Base-by-base conservation (phyloP, 2,329 filamentous ascomycete genomes). In the Trichophyton rubrum region DNA sequence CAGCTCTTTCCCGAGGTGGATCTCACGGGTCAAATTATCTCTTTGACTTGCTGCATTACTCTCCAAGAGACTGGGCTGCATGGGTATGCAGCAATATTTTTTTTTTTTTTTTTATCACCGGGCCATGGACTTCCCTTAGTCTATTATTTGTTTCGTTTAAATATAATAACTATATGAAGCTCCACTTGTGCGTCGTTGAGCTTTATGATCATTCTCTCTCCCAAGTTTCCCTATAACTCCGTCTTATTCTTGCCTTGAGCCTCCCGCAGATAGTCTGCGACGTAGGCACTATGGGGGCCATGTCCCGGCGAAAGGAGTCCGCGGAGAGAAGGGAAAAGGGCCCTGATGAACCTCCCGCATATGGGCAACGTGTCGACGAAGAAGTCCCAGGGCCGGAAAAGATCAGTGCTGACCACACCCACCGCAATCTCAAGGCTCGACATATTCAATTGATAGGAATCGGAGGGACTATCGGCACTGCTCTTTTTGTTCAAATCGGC, bases 391-490 rank as follows among this genome's bases (percentile, higher is more conserved):
- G 9, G 11, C 15, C 33, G 3, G 43, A 59, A 43, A 67, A 68
- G 56, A 64, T 67, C 1, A 62, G 61, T 20, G 64, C 65, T 33
- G 72, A 74, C 51, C 65, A 70, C 56, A 76, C 74, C 1, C 73
- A 72, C 38, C 73, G 75, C 59, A 74, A 71, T 61, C 67, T 78
- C 20, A 77, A 76, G 62, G 71, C 75, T 13, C 68, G 75, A 62
- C 76, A 78, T 67, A 74, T 78, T 45, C 75, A 78, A 63, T 65
- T 78, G 61, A 78, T 78, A 60, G 76, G 75, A 45, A 77, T 78
- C 60, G 76, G 76, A 24, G 75, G 75, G 11, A 74, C 73, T 35
- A 76, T 78, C 65, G 74, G 75, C 20, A 75, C 72, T n/a, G 73
- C 71, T 0, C 64, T 77, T 38, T 76, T 73, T 62, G 75, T 77